Evolutionary conservation across 2,329 filamentous ascomycete genomes (phyloP).

Genomic region (Dothideomycetidae sp.): DNA sequence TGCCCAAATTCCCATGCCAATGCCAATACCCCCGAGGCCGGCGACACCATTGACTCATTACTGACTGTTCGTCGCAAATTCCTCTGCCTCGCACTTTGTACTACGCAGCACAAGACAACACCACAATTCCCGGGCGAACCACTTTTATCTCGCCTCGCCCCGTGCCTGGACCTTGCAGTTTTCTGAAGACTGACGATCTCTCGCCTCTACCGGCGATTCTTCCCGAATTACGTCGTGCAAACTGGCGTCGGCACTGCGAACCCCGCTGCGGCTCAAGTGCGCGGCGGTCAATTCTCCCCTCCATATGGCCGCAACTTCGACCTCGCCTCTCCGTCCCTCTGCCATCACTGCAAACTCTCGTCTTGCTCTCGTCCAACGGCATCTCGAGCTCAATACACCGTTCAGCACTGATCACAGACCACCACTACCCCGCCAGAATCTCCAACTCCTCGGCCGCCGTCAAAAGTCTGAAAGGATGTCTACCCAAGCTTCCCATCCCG

Average conservation of each 20-base stretch:
- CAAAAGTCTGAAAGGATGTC: slow-evolving; percentile 36
- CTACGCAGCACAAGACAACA: too few relatives aligned
- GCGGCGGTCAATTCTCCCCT: slow-evolving; percentile 7
- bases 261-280: slow-evolving; percentile 4
- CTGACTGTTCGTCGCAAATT: too few relatives aligned
- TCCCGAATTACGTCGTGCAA: neutral
- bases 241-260: slow-evolving; percentile 4
- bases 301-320: slow-evolving; percentile 5
- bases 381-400: slow-evolving; percentile 49
- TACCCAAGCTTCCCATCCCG: slow-evolving; percentile 45
- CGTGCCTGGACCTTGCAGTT: too few relatives aligned
- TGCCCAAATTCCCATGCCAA: too few relatives aligned
- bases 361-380: slow-evolving; percentile 46
- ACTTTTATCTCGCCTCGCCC: too few relatives aligned
- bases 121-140: too few relatives aligned
- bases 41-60: too few relatives aligned
- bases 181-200: too few relatives aligned
- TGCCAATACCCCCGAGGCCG: too few relatives aligned
- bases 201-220: neutral
- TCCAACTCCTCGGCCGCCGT: slow-evolving; percentile 30
- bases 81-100: too few relatives aligned
- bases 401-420: slow-evolving; percentile 45
- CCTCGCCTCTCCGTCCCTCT: too few relatives aligned
- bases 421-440: slow-evolving; percentile 26
- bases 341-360: slow-evolving; percentile 23